Evolutionary conservation across 805 yeast genomes (phyloP).

Genomic region (Ogataea nakhonphanomensis): DNA sequence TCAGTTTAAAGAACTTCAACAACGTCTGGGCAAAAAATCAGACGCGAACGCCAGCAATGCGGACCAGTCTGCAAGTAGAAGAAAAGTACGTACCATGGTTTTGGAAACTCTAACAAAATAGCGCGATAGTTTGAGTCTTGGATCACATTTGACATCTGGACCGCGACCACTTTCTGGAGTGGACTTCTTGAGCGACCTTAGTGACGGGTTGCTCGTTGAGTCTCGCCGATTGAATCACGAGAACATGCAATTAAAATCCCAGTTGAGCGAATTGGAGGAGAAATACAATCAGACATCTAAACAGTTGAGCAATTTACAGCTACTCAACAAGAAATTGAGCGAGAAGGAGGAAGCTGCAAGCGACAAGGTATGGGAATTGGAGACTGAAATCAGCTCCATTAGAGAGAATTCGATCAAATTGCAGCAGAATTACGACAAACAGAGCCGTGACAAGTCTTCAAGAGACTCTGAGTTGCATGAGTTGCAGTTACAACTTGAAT

Average conservation of each 20-base stretch:
- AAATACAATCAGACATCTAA: constrained; percentile 40
- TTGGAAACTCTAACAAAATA: constrained; percentile 9
- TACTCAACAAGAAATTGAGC: constrained; percentile 32
- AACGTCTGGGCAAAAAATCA: constrained; percentile 21
- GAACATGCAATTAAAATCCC: constrained; percentile 44
- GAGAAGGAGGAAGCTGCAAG: constrained; percentile 46
- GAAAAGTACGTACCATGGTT: constrained; percentile 11
- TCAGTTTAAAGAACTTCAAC: constrained; percentile 43
- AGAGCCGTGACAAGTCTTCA: constrained; percentile 35
- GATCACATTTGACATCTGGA: constrained; percentile 11
- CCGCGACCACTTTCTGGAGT: constrained; percentile 50
- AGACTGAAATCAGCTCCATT: constrained; percentile 40
- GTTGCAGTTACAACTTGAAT: constrained; percentile 50
- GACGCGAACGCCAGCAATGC: constrained; percentile 1
- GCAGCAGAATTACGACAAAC: constrained; percentile 38
- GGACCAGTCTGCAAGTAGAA: constrained; percentile 2
- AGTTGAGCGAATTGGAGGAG: constrained; percentile 40
- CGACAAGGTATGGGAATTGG: constrained; percentile 66
- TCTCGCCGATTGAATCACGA: constrained; percentile 70
- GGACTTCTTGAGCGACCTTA: constrained; percentile 68
- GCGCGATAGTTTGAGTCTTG: constrained; percentile 14
- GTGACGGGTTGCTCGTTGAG: constrained; percentile 67
- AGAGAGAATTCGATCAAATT: constrained; percentile 42
- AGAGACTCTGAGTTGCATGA: constrained; percentile 26
- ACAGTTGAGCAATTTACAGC: constrained; percentile 34